These are phyloP conservation scores for Teunomyces panamensis DNA, from an alignment of 805 yeast species.

Conservation along the genomic window DNA sequence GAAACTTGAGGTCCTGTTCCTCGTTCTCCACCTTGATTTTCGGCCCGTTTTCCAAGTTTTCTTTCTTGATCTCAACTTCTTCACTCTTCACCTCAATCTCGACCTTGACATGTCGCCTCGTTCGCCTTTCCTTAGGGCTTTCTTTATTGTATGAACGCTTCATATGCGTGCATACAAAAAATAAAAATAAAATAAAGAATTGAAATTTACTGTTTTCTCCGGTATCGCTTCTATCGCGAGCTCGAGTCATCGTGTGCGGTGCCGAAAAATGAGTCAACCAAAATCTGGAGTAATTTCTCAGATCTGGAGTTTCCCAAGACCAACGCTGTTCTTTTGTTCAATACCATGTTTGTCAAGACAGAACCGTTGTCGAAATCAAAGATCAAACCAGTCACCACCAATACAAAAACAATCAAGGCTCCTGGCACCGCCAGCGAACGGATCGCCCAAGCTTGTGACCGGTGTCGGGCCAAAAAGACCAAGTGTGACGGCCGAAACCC, in stretches of 20 bases:
- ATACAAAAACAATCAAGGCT: conserved; percentile 51
- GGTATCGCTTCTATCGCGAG: no score
- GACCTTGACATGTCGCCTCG: conserved; percentile 1
- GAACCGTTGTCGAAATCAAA: background rate
- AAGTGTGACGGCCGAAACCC: conserved; percentile 76
- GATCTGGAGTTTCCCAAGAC: background rate
- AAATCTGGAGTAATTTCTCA: background rate
- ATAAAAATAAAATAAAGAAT: background rate
- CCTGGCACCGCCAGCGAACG: conserved; percentile 67
- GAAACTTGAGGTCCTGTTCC: no score
- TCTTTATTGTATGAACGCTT: background rate
- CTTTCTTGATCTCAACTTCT: background rate
- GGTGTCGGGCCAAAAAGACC: conserved; percentile 80
- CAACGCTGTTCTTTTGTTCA: background rate
- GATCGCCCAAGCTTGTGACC: conserved; percentile 88
- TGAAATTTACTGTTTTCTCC: no score
- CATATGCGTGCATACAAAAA: background rate
- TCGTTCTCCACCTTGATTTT: no score
- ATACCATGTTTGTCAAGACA: background rate
- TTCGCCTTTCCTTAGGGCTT: background rate
- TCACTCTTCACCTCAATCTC: background rate
- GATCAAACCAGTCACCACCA: conserved; percentile 11
- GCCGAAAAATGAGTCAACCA: conserved; percentile 2
- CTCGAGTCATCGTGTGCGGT: background rate
- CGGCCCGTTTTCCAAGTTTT: background rate